These are phyloP conservation scores for Cutaneotrichosporon spelunceum DNA, from an alignment of 1,284 basidiomycete genomes.

Conservation along the genomic window DNA sequence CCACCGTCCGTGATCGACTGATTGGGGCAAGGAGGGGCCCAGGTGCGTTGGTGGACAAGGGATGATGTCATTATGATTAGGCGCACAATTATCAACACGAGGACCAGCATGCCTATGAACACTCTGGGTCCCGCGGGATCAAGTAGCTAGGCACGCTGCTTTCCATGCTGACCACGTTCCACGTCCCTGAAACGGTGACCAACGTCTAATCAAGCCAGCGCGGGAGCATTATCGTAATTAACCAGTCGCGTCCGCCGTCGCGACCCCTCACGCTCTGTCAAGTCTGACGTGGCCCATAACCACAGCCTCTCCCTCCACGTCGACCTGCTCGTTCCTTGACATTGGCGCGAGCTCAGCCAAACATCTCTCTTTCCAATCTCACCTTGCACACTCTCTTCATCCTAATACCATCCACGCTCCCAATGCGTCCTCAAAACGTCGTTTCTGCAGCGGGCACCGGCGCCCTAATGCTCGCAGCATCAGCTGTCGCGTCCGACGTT, in stretches of 20 bases:
- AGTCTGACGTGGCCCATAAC: not conserved
- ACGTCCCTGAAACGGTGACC: too few relatives aligned
- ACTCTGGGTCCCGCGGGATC: too few relatives aligned
- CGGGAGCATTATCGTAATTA: not conserved
- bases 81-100: too few relatives aligned
- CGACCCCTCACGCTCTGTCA: too few relatives aligned
- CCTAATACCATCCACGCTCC: conserved; percentile 5
- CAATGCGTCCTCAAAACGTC: conserved; percentile 47
- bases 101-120: too few relatives aligned
- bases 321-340: conserved; percentile 7
- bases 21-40: too few relatives aligned
- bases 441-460: conserved; percentile 44
- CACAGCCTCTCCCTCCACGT: conserved; percentile 12
- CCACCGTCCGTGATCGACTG: too few relatives aligned
- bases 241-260: not conserved
- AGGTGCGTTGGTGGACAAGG: too few relatives aligned
- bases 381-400: conserved; percentile 8
- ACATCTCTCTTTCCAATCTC: not conserved
- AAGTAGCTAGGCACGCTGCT: too few relatives aligned
- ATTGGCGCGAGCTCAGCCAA: not conserved
- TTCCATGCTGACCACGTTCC: too few relatives aligned
- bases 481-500: conserved; percentile 35
- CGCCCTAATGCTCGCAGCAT: conserved; percentile 42
- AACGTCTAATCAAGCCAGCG: too few relatives aligned
- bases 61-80: too few relatives aligned